phyloP scores from a whole-genome alignment of 2,329 filamentous ascomycete genomes.

The Botrytis squamosa region DNA sequence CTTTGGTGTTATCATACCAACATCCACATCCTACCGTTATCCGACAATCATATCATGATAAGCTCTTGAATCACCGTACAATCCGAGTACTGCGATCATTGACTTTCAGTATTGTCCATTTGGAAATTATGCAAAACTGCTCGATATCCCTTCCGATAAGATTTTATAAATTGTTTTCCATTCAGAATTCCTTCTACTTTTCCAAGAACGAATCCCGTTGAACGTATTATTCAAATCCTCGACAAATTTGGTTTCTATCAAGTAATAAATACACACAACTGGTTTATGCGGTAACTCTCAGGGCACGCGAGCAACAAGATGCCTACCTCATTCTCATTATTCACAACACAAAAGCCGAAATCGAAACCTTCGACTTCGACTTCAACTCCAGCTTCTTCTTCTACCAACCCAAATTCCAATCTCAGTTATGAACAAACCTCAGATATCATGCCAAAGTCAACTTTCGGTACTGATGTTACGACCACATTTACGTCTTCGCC shows the following conservation, averaged over 20 bases:
- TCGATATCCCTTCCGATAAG: constrained; percentile 9
- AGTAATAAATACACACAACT: constrained; percentile 18
- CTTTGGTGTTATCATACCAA: background rate
- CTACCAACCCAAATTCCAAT: background rate
- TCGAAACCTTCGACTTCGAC: constrained; percentile 2
- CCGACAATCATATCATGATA: constrained; percentile 9
- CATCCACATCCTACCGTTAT: background rate
- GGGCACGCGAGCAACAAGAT: constrained; percentile 21
- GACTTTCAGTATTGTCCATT: background rate
- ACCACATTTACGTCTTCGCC: constrained; percentile 7
- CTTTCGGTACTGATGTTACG: constrained; percentile 3
- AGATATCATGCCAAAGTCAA: constrained; percentile 12
- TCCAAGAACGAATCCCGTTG: constrained; percentile 14
- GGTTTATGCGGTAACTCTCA: constrained; percentile 18
- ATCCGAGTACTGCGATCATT: background rate
- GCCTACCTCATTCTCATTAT: constrained; percentile 20
- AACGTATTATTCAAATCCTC: constrained; percentile 8
- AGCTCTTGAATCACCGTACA: constrained; percentile 2
- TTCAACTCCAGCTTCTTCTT: background rate
- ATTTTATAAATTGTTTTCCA: background rate
- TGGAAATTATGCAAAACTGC: background rate
- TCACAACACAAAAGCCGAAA: constrained; percentile 17
- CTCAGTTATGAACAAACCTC: constrained; percentile 11
- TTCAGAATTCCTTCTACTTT: background rate
- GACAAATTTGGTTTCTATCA: constrained; percentile 15